Conservation (phyloP, 768 basidiomycete genomes). For the Hypsizygus marmoreus region DNA sequence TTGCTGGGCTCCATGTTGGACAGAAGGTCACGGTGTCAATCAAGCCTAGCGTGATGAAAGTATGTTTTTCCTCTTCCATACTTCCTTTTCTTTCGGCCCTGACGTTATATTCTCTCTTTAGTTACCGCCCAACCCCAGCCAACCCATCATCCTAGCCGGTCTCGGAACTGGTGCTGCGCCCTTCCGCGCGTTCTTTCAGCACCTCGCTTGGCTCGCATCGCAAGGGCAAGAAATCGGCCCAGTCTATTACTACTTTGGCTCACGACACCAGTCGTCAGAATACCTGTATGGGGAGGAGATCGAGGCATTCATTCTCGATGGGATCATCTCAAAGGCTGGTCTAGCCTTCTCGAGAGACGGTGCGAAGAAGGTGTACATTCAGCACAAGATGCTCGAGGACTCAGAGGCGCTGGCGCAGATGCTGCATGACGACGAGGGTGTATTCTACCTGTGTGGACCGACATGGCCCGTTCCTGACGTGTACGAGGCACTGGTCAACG, state of each 20-base stretch:
- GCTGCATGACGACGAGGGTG: constrained; percentile 72
- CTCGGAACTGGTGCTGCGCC: constrained; percentile 98
- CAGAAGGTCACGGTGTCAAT: constrained; percentile 96
- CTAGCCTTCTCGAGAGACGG: constrained; percentile 97
- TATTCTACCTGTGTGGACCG: constrained; percentile 96
- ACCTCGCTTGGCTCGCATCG: constrained; percentile 80
- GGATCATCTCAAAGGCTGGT: constrained; percentile 85
- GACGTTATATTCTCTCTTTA: constrained; percentile 27
- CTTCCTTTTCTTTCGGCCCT: constrained; percentile 5
- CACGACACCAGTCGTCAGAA: constrained; percentile 92
- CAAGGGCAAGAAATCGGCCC: constrained; percentile 86
- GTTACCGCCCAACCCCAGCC: constrained; percentile 81
- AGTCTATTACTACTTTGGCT: constrained; percentile 97
- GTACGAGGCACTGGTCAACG: constrained; percentile 86
- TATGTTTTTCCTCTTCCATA: constrained; percentile 31
- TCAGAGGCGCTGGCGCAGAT: constrained; percentile 73
- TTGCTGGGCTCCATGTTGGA: constrained; percentile 79
- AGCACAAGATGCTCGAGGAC: constrained; percentile 97
- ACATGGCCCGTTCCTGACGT: constrained; percentile 99
- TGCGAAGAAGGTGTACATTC: constrained; percentile 94
- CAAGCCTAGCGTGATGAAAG: constrained; percentile 99
- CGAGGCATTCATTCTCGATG: constrained; percentile 87
- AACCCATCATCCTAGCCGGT: constrained; percentile 98
- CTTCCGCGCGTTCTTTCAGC: constrained; percentile 98
- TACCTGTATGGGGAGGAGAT: constrained; percentile 97